Evolutionary conservation across 495 filamentous ascomycete species (phyloP).

Genomic region (Tuber brumale): DNA sequence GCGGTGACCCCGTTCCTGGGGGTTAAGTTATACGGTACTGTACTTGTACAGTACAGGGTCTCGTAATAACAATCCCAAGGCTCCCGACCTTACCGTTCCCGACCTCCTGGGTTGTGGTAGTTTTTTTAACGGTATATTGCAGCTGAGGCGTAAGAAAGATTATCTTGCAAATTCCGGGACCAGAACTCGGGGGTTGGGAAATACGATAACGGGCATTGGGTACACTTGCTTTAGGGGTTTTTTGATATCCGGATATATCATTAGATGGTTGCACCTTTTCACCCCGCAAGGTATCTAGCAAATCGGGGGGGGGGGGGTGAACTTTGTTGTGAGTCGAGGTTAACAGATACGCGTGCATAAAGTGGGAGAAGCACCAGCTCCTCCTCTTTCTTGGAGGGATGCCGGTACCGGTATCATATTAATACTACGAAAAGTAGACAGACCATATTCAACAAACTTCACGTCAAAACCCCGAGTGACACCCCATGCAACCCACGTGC

Average conservation of each 20-base stretch:
- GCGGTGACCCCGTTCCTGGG: background rate
- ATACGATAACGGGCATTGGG: background rate
- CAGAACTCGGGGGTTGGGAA: background rate
- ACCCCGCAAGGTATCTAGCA: background rate
- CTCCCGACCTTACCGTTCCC: background rate
- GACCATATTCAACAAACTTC: background rate
- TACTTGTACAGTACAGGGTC: too few relatives aligned
- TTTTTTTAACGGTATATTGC: background rate
- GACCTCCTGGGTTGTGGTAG: background rate
- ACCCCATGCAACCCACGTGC: background rate
- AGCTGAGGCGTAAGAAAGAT: background rate
- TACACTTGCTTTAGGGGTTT: background rate
- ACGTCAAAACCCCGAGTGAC: background rate
- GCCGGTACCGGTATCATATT: background rate
- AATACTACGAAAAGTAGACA: background rate
- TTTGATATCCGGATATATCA: background rate
- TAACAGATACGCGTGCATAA: background rate
- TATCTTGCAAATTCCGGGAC: background rate
- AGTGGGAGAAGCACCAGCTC: background rate
- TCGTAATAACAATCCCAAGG: background rate
- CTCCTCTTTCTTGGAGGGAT: background rate
- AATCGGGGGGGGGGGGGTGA: background rate
- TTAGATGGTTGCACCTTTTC: background rate
- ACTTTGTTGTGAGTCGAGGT: background rate
- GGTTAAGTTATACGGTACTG: too few relatives aligned